phyloP scores from a whole-genome alignment of 371 early-diverging fungal genomes.

The Mucor lusitanicus region DNA sequence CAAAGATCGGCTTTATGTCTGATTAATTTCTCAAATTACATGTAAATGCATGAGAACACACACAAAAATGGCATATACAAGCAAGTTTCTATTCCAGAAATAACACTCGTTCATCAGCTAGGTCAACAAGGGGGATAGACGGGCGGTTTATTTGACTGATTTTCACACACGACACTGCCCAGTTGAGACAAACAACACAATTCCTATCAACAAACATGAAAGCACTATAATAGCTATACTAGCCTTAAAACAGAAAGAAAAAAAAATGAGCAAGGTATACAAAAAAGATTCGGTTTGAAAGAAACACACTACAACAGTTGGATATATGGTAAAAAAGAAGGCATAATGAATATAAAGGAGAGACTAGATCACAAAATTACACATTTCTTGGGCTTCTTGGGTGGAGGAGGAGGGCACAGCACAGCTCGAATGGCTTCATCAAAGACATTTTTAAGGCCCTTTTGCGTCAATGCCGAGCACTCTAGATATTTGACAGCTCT shows the following conservation, averaged over 20 bases:
- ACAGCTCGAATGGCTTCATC: constrained; percentile 97
- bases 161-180: not conserved
- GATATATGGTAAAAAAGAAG: not conserved
- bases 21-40: not conserved
- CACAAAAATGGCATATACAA: not conserved
- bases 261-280: not conserved
- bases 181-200: not conserved
- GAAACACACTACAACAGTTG: not conserved
- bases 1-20: not conserved
- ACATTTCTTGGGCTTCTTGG: constrained; percentile 72
- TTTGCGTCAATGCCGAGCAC: constrained; percentile 86
- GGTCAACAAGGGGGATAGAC: not conserved
- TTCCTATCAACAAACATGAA: not conserved
- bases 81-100: not conserved
- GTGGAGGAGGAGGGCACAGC: constrained; percentile 58
- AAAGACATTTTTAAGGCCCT: constrained; percentile 95
- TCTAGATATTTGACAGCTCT: constrained; percentile 83
- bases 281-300: not conserved
- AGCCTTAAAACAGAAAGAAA: not conserved
- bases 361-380: constrained; percentile 54
- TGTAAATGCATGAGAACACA: not conserved
- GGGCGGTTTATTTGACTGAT: not conserved
- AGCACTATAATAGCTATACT: too few species aligned
- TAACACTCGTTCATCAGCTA: not conserved
- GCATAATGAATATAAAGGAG: not conserved